Evolutionary conservation across 495 filamentous ascomycete genomes (phyloP), one percentile per base, ranked within the genome.

Genomic region (Haplographium delicatum): DNA sequence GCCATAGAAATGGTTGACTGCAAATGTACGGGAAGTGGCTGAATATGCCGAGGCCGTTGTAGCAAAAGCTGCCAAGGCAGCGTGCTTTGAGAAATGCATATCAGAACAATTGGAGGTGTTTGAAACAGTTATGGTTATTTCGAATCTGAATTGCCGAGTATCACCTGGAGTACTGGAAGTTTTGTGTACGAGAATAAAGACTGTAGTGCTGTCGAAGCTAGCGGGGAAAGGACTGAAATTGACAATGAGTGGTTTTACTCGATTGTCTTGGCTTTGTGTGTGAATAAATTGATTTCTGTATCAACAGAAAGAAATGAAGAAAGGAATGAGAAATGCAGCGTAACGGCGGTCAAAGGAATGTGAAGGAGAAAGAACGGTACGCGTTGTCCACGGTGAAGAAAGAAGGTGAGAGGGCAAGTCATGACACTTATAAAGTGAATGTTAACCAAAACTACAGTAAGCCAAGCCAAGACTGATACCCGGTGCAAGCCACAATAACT

Each of bases 1-100:
- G 34, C 59, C 56, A 59, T 62, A 59, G 49, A 62, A 62, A 23
- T 59, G 59, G 41, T 56, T 58, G 40, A 62, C 55, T 13, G 59
- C 59, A 27, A 62, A 62, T 10, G 59, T 56, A n/a, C 59, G 54
- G 13, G 18, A 1, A 0, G 37, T 53, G 7, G 51, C 40, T 2
- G 23, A 28, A 18, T 50, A 44, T 25, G 58, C 53, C 19, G 53
- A 53, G 19, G 51, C 51, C 2, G 49, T 15, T 15, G 53, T 33
- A 43, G 54, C 53, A 10, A 54, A 30, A 11, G 42, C 47, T 7
- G 58, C 58, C 58, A 51, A 54, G 38, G 51, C 2, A 13, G 54
- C 27, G 2, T 24, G 20, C 24, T 30, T 19, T 42, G 53, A 46
- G 53, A 51, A 61, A 46, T 43, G 54, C 58, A 61, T 61, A 18